phyloP scores from a whole-genome alignment of 2,329 filamentous ascomycete species.

The Septoria petroselini region DNA sequence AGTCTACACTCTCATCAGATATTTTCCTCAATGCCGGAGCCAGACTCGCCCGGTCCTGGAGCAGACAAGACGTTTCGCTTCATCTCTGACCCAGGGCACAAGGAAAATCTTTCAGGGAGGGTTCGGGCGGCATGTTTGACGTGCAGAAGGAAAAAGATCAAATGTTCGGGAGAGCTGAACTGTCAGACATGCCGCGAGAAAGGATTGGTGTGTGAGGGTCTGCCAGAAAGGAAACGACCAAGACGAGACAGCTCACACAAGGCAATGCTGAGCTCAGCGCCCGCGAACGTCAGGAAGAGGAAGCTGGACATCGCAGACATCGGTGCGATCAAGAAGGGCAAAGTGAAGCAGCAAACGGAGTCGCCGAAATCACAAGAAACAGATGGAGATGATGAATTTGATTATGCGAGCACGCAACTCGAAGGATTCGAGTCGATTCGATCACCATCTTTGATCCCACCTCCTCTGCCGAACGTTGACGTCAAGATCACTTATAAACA shows the following conservation, averaged over 20 bases:
- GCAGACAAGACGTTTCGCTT: constrained; percentile 24
- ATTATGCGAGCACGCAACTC: not conserved
- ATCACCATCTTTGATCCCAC: constrained; percentile 2
- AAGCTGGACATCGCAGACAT: not conserved
- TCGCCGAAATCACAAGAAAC: not conserved
- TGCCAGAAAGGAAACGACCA: constrained; percentile 27
- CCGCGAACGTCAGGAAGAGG: constrained; percentile 11
- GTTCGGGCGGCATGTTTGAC: constrained; percentile 32
- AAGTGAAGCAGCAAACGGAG: not conserved
- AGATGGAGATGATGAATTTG: not conserved
- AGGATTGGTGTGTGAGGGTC: constrained; percentile 28
- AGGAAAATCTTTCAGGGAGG: constrained; percentile 31
- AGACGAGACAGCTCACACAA: constrained; percentile 14
- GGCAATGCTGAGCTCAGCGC: not conserved
- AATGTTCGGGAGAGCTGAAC: constrained; percentile 28
- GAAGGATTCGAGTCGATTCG: not conserved
- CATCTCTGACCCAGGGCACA: constrained; percentile 32
- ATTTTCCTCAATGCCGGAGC: constrained; percentile 14
- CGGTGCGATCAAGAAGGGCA: constrained; percentile 1
- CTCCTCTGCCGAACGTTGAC: constrained; percentile 1
- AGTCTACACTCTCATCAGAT: not conserved
- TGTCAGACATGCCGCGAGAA: constrained; percentile 30
- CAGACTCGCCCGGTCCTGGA: constrained; percentile 11
- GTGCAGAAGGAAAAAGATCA: constrained; percentile 32
- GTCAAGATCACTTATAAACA: constrained; percentile 9